A percentile compares a stretch with the other conserved stretches of the same genome.
phyloP scores from a whole-genome alignment of 768 basidiomycete species.

The Tricholoma sp. region DNA sequence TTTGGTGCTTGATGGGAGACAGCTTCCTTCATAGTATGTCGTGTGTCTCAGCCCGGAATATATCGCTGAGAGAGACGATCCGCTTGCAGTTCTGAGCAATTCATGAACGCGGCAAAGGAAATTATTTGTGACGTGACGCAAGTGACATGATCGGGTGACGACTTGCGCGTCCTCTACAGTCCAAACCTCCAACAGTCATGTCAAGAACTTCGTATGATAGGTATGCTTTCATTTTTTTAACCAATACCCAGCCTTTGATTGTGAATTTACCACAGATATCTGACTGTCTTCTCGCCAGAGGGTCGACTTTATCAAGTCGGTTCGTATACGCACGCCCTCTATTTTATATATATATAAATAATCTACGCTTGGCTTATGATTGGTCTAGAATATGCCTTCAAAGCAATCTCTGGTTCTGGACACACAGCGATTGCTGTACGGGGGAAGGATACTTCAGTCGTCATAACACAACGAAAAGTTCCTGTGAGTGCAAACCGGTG shows the following conservation, averaged over 20 bases:
- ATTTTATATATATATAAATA: too few species aligned
- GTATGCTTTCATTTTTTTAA: constrained; percentile 26
- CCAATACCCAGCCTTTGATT: neutral
- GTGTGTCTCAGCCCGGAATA: neutral
- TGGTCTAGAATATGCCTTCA: constrained; percentile 92
- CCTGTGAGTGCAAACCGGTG: constrained; percentile 55
- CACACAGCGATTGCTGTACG: constrained; percentile 91
- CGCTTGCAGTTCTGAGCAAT: neutral
- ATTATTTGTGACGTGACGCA: constrained; percentile 22
- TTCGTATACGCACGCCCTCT: constrained; percentile 33
- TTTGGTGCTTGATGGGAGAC: constrained; percentile 77
- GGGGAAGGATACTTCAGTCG: constrained; percentile 91
- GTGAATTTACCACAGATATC: constrained; percentile 50
- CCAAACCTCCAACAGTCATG: constrained; percentile 46
- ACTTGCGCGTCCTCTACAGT: constrained; percentile 50
- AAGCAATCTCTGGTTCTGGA: constrained; percentile 95
- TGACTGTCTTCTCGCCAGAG: constrained; percentile 97
- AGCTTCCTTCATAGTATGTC: constrained; percentile 63
- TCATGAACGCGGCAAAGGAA: neutral
- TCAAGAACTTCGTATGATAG: constrained; percentile 93
- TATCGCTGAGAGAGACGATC: neutral
- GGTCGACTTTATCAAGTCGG: constrained; percentile 99
- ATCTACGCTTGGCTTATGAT: constrained; percentile 9
- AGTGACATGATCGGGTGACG: constrained; percentile 37
- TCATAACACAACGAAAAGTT: constrained; percentile 98